Evolutionary conservation across 768 basidiomycete species (phyloP).

Genomic region (Russula compacta): DNA sequence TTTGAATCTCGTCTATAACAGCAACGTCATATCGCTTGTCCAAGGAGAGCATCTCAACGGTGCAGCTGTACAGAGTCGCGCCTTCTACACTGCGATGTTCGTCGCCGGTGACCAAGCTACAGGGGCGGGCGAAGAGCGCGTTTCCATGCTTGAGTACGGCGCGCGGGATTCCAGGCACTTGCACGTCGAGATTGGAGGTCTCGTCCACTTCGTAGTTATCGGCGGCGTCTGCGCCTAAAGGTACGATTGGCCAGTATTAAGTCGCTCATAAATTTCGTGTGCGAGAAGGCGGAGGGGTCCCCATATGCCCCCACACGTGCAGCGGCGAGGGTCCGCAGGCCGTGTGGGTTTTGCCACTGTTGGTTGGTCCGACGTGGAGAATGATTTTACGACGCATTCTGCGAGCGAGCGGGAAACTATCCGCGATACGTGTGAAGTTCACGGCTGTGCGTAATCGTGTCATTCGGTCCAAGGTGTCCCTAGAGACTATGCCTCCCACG

Average conservation of each 20-base stretch:
- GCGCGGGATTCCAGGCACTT: constrained; percentile 15
- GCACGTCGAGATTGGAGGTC: constrained; percentile 30
- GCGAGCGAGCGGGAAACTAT: constrained; percentile 46
- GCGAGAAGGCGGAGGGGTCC: constrained; percentile 90
- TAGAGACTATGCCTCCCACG: neutral
- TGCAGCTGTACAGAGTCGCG: constrained; percentile 64
- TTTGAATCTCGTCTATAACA: constrained; percentile 96
- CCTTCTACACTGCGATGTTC: constrained; percentile 64
- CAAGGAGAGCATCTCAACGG: constrained; percentile 81
- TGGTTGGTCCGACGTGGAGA: constrained; percentile 96
- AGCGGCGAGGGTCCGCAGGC: constrained; percentile 83
- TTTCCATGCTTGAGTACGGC: constrained; percentile 32
- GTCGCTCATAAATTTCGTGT: constrained; percentile 86
- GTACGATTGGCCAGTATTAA: constrained; percentile 88
- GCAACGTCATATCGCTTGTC: constrained; percentile 54
- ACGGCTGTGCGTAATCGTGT: constrained; percentile 30
- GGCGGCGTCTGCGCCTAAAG: constrained; percentile 47
- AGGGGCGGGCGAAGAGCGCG: constrained; percentile 43
- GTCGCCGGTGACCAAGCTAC: constrained; percentile 90
- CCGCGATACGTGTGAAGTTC: constrained; percentile 35
- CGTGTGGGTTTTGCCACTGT: constrained; percentile 93
- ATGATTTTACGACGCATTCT: constrained; percentile 64
- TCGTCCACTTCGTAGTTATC: constrained; percentile 30
- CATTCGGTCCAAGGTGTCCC: constrained; percentile 21
- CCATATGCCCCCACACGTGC: constrained; percentile 73